phyloP scores from a whole-genome alignment of 2,329 filamentous ascomycete species.

The Stemphylium lycopersici region DNA sequence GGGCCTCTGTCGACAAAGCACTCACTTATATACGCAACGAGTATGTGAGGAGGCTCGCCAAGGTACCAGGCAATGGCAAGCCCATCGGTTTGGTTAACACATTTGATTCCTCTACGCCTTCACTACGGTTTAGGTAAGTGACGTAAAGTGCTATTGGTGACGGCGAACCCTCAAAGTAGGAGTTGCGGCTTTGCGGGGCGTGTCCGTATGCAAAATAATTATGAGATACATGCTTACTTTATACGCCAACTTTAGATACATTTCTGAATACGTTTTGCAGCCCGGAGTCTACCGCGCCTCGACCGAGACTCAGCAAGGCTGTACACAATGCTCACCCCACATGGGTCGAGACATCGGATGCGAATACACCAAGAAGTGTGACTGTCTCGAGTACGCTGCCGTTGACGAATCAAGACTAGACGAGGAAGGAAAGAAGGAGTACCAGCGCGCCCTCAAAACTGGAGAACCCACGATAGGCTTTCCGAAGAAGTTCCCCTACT shows the following conservation, averaged over 20 bases:
- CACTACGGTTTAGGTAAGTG: slow-evolving; percentile 62
- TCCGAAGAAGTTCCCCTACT: slow-evolving; percentile 68
- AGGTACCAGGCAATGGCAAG: slow-evolving; percentile 32
- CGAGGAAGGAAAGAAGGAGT: slow-evolving; percentile 28
- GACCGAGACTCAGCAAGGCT: slow-evolving; percentile 70
- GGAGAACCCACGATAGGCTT: slow-evolving; percentile 44
- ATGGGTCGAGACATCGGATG: slow-evolving; percentile 62
- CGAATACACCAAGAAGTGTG: slow-evolving; percentile 67
- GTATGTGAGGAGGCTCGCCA: slow-evolving; percentile 43
- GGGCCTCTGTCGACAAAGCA: slow-evolving; percentile 38
- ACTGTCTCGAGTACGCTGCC: slow-evolving; percentile 69
- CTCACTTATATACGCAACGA: slow-evolving; percentile 45
- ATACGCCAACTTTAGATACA: slow-evolving; percentile 55
- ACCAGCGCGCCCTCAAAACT: slow-evolving; percentile 21
- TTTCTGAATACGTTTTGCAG: slow-evolving; percentile 64
- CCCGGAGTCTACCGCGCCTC: slow-evolving; percentile 66
- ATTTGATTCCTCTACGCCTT: slow-evolving; percentile 61
- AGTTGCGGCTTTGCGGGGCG: too few relatives aligned
- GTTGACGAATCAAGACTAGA: slow-evolving; percentile 51
- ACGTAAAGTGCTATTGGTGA: too few relatives aligned
- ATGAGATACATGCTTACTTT: too few relatives aligned
- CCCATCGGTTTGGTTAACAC: slow-evolving; percentile 68
- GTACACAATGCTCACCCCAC: slow-evolving; percentile 64
- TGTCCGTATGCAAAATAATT: too few relatives aligned
- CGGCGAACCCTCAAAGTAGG: too few relatives aligned